Evolutionary conservation across 2,329 filamentous ascomycete genomes (phyloP).

Genomic region (Furcasterigmium sp.): DNA sequence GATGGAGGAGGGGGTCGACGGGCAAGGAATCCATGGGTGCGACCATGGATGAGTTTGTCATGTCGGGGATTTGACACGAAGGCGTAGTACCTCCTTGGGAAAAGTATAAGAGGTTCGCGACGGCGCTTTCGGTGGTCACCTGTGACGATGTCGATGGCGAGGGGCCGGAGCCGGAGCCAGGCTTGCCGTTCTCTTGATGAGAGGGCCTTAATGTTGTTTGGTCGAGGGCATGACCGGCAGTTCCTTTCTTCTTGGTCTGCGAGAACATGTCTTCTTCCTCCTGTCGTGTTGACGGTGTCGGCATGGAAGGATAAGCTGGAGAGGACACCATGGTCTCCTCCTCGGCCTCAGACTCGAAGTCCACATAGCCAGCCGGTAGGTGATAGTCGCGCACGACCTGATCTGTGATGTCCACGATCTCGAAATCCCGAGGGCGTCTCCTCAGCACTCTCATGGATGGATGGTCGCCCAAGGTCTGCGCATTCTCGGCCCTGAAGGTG

Average conservation of each 20-base stretch:
- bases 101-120: constrained; percentile 27
- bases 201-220: not conserved
- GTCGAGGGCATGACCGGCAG: no score
- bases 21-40: constrained; percentile 6
- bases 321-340: not conserved
- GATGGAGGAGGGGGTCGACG: constrained; percentile 7
- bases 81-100: constrained; percentile 20
- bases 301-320: not conserved
- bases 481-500: constrained; percentile 29
- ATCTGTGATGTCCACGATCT: constrained; percentile 29
- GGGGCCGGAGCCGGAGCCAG: not conserved
- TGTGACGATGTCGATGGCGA: constrained; percentile 20
- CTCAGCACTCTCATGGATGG: constrained; percentile 26
- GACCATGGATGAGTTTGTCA: not conserved
- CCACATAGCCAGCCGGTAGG: constrained; percentile 12
- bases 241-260: no score
- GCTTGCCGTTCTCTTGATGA: not conserved
- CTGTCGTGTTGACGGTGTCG: not conserved
- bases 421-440: constrained; percentile 21
- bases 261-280: constrained; percentile 6
- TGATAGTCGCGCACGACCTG: constrained; percentile 31
- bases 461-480: constrained; percentile 22
- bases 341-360: constrained; percentile 8
- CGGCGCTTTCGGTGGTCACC: constrained; percentile 23
- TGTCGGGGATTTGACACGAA: not conserved